Conservation (phyloP, 2,329 filamentous ascomycete species). For the Colletotrichum cuscutae region DNA sequence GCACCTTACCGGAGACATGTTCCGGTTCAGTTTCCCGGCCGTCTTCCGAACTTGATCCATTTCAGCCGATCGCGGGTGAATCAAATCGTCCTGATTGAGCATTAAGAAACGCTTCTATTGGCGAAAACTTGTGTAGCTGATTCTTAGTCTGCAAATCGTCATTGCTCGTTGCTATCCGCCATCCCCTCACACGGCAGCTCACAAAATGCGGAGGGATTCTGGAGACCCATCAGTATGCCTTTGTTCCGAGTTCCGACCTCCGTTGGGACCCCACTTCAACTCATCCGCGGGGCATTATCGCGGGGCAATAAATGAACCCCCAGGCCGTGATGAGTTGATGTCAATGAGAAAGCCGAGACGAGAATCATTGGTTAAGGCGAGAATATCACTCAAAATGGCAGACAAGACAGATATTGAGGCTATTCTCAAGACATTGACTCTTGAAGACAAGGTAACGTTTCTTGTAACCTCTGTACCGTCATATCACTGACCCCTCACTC, state of each 20-base stretch:
- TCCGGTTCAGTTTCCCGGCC: neutral
- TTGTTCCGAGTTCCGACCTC: slow-evolving; percentile 30
- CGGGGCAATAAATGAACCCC: slow-evolving; percentile 14
- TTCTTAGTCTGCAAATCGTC: neutral
- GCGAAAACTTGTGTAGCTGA: neutral
- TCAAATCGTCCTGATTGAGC: neutral
- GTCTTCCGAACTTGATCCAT: neutral
- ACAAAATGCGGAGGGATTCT: slow-evolving; percentile 10
- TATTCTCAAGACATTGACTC: slow-evolving; percentile 42
- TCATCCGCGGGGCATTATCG: neutral
- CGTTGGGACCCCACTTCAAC: neutral
- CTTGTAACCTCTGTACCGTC: no score
- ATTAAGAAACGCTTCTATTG: neutral
- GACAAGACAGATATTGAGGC: slow-evolving; percentile 35
- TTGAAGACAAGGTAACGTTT: slow-evolving; percentile 42
- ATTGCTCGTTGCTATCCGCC: slow-evolving; percentile 5
- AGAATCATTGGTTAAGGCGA: neutral
- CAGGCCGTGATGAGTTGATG: neutral
- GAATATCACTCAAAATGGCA: neutral
- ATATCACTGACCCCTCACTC: neutral
- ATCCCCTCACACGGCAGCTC: neutral
- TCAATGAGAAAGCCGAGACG: neutral
- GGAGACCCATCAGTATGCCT: neutral
- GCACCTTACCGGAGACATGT: neutral
- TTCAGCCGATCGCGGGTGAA: neutral